Base-by-base conservation (phyloP, 129 eudicot genomes). In the Scalesia atractyloides region DNA sequence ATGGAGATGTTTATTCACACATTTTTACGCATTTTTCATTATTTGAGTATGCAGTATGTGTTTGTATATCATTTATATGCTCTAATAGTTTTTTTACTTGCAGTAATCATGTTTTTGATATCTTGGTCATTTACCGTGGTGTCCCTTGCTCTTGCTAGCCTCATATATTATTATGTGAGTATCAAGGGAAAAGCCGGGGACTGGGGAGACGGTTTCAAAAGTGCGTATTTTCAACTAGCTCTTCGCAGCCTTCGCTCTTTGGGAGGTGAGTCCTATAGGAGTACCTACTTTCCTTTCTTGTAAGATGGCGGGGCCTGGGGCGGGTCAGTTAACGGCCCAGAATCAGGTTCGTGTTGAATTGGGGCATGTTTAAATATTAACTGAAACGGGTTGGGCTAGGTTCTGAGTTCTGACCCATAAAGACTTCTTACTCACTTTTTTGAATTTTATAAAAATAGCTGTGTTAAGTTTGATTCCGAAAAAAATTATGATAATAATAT, bases 141-240 rank as follows among this genome's bases (percentile, higher is more conserved):
- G 68, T 90, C 99, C 57, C 85, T 95, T 64, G 97, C 99, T 64
- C 92, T 95, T 50, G 99, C 87, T 62, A 88, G 94, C 80, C 99
- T 95, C 79, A 90, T 95, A 64, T 95, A 95, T 79, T 88, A 95
- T 68, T 95, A 95, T 73, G 99, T 95, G 54, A 88, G 97, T 84
- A 78, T 95, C 82, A 95, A 95, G 77, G 99, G 99, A 64, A 95
- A 95, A 78, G 99, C 99, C 22, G 99, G 99, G 34, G 99, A 95
- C 75, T 95, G 99, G 99, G 99, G 99, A 20, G 99, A 95, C 76
- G 99, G 99, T 68, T 90, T 95, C 80, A 95, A 95, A 82, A 95
- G 99, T 85, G 99, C 99, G 43, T 95, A 95, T 81, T 95, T 95
- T 83, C 99, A 95, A 61, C 89, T 95, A 15, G 99, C 99, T 65